Percentiles rank a stretch among this genome's conserved stretches.
Conservation (phyloP, 805 yeast genomes). For the Hanseniaspora nectarophila region DNA sequence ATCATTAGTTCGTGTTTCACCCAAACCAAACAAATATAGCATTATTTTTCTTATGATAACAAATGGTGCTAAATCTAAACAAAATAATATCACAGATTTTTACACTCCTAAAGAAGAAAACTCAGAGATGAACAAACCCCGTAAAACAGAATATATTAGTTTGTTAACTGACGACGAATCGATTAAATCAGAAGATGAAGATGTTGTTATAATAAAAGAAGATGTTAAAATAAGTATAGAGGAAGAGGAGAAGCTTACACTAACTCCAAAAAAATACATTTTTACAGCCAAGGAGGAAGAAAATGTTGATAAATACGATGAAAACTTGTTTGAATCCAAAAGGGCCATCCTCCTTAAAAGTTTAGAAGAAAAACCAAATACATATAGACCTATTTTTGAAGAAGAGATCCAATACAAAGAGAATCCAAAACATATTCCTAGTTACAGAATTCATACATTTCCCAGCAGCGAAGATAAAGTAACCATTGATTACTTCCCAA, state of each 20-base stretch:
- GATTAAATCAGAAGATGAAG: background rate
- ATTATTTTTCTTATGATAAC: background rate
- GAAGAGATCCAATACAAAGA: background rate
- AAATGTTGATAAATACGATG: background rate
- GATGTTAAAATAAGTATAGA: background rate
- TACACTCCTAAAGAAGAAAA: background rate
- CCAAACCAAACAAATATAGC: no score
- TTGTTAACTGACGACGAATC: background rate
- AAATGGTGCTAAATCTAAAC: background rate
- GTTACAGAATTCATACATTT: constrained; percentile 4
- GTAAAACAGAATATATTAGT: background rate
- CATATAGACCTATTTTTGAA: background rate
- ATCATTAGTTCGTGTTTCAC: no score
- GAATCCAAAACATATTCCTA: background rate
- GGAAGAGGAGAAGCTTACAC: background rate
- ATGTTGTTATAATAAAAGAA: background rate
- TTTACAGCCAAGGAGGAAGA: background rate
- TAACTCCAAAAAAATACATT: background rate
- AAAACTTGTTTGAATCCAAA: background rate
- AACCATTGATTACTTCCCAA: constrained; percentile 29
- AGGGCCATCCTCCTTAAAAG: background rate
- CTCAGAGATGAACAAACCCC: no score
- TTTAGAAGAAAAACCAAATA: background rate
- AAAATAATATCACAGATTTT: constrained; percentile 1
- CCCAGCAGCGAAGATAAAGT: background rate